Conservation (phyloP, 768 basidiomycete genomes). For the Mycena kentingensis region DNA sequence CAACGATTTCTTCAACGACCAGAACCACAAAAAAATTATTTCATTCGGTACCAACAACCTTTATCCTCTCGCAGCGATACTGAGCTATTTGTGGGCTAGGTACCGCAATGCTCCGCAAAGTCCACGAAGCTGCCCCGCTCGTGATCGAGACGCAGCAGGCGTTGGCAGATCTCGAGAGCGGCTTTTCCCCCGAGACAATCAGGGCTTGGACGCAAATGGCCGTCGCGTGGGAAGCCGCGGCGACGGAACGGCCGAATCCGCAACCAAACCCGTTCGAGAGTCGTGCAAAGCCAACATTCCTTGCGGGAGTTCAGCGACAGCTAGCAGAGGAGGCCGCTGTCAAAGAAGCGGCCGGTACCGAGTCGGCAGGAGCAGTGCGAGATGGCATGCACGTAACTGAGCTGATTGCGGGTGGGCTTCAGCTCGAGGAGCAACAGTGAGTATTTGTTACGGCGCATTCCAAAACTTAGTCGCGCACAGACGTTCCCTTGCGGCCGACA, state of each 20-base stretch:
- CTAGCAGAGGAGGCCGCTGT: slow-evolving; percentile 16
- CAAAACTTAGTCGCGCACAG: too few species aligned
- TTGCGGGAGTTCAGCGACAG: slow-evolving; percentile 5
- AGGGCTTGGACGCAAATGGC: not conserved
- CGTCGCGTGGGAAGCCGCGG: not conserved
- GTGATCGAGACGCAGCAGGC: not conserved
- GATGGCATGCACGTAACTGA: not conserved
- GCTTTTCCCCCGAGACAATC: not conserved
- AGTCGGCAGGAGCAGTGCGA: not conserved
- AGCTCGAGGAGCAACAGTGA: slow-evolving; percentile 1
- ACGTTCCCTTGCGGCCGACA: slow-evolving; percentile 2
- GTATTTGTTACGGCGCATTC: too few species aligned
- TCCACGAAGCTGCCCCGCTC: not conserved
- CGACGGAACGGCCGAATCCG: not conserved
- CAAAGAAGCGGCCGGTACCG: not conserved
- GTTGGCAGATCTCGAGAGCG: not conserved
- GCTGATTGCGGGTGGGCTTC: not conserved
- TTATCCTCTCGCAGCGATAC: too few species aligned
- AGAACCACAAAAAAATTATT: slow-evolving; percentile 14
- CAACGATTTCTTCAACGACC: slow-evolving; percentile 29
- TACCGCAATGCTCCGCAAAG: not conserved
- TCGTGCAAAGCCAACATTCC: slow-evolving; percentile 1
- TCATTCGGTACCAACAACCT: not conserved
- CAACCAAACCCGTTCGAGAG: not conserved
- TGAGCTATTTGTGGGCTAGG: not conserved